phyloP scores from a whole-genome alignment of 257 asterid species.

The Nicotiana tabacum region DNA sequence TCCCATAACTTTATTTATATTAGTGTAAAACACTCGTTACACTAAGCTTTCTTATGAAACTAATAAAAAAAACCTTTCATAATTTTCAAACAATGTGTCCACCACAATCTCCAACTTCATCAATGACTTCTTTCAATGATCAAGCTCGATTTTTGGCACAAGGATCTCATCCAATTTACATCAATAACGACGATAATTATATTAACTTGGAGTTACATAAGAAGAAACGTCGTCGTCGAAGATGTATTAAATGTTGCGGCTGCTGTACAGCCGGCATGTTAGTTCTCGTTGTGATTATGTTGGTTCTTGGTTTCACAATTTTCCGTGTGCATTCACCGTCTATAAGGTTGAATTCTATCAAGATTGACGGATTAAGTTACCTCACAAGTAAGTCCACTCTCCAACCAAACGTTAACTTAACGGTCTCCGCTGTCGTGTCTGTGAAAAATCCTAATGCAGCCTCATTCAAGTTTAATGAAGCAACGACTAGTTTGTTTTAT shows the following conservation, averaged over 20 bases:
- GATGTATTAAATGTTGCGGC: constrained; percentile 42
- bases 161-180: constrained; percentile 2
- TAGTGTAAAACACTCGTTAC: neutral
- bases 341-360: constrained; percentile 22
- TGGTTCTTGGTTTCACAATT: constrained; percentile 37
- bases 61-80: neutral
- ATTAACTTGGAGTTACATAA: constrained; percentile 13
- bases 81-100: neutral
- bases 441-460: constrained; percentile 41
- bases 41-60: neutral
- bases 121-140: constrained; percentile 14
- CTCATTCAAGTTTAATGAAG: constrained; percentile 30
- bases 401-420: constrained; percentile 26
- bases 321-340: constrained; percentile 39
- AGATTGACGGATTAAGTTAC: constrained; percentile 21
- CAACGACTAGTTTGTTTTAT: constrained; percentile 26
- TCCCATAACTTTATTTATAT: neutral
- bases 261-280: constrained; percentile 31
- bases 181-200: constrained; percentile 16
- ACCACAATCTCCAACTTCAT: constrained; percentile 8
- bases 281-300: constrained; percentile 13
- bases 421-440: constrained; percentile 24
- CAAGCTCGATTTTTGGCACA: constrained; percentile 36
- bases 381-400: constrained; percentile 2
- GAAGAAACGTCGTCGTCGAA: constrained; percentile 10